A percentile compares a stretch with the other conserved stretches of the same genome.
These are phyloP conservation scores for Lepidium africanum DNA, from an alignment of 345 rosid genomes.

Conservation along the genomic window DNA sequence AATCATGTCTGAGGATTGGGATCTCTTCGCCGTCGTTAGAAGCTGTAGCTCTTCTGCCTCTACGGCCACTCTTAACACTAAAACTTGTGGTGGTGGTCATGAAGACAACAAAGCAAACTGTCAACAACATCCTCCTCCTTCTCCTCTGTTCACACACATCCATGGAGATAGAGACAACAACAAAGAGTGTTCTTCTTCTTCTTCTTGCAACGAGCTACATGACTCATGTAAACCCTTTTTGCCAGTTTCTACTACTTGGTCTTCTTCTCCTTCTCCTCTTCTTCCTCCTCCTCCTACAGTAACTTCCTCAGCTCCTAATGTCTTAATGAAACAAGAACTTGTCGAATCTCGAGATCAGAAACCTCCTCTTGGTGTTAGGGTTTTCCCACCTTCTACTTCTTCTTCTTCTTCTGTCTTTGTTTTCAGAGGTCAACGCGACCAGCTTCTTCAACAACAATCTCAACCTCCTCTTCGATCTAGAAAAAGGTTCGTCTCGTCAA, in stretches of 20 bases:
- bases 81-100: not conserved
- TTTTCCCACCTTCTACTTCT: slow-evolving; percentile 14
- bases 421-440: slow-evolving; percentile 26
- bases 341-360: slow-evolving; percentile 17
- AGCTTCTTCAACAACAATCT: slow-evolving; percentile 28
- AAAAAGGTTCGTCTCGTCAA: slow-evolving; percentile 34
- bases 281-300: not conserved
- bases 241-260: slow-evolving; percentile 18
- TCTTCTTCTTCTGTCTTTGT: slow-evolving; percentile 24
- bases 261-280: slow-evolving; percentile 15
- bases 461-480: slow-evolving; percentile 44
- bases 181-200: slow-evolving; percentile 8
- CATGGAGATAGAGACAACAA: slow-evolving; percentile 4
- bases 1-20: slow-evolving; percentile 61
- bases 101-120: slow-evolving; percentile 25
- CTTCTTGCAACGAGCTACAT: slow-evolving; percentile 41
- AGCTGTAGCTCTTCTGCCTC: slow-evolving; percentile 38
- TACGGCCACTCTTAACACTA: slow-evolving; percentile 4
- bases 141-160: slow-evolving; percentile 23
- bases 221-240: slow-evolving; percentile 55
- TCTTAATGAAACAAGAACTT: slow-evolving; percentile 24
- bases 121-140: slow-evolving; percentile 17
- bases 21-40: slow-evolving; percentile 70
- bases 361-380: slow-evolving; percentile 17
- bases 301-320: not conserved